Base-by-base conservation (phyloP, 1,284 basidiomycete species). In the Ustilago xerochloae region DNA sequence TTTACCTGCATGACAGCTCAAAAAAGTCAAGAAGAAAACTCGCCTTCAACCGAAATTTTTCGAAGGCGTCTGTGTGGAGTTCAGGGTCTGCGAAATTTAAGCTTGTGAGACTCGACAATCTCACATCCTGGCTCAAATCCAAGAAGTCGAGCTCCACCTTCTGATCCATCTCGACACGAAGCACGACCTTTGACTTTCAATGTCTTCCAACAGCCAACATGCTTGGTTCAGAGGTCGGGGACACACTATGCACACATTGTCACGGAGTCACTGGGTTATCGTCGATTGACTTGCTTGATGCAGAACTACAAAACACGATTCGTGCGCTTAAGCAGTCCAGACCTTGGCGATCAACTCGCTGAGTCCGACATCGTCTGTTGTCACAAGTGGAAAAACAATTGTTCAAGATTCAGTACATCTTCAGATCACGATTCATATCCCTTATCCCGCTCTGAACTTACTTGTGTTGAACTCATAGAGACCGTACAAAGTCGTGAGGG, bases 401-500 rank as follows among this genome's bases (percentile, higher is more conserved):
- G 33, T 48, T n/a, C n/a, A 26, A 56, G 41, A 18, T 45, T 56
- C 52, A 67, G 63, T 46, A 54, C 20, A 20, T 43, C 33, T 16
- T 43, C 29, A 29, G 18, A 26, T 24, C 12, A 41, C 7, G 29
- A 0, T 43, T 46, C 15, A 30, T 33, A 20, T 6, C 6, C 9
- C 15, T 22, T 12, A 1, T 22, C 16, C 12, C 24, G 6, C 3
- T 41, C n/a, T 20, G 28, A 22, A 81, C 81, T 72, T 61, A 80
- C 78, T 82, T 28, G 81, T 82, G 76, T 82, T 79, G 76, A 81
- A 78, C 68, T 82, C 80, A 87, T 97, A 99, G 6, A 98, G 88
- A 39, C 97, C 96, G 75, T 93, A 90, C 58, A 97, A 88, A 15
- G 91, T 90, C n/a, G 90, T 91, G 41, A 92, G 90, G 29, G 96